A percentile compares a stretch with the other conserved stretches of the same genome.
These are phyloP conservation scores for Yarrowia sp. DNA, from an alignment of 805 yeast genomes.

Conservation along the genomic window DNA sequence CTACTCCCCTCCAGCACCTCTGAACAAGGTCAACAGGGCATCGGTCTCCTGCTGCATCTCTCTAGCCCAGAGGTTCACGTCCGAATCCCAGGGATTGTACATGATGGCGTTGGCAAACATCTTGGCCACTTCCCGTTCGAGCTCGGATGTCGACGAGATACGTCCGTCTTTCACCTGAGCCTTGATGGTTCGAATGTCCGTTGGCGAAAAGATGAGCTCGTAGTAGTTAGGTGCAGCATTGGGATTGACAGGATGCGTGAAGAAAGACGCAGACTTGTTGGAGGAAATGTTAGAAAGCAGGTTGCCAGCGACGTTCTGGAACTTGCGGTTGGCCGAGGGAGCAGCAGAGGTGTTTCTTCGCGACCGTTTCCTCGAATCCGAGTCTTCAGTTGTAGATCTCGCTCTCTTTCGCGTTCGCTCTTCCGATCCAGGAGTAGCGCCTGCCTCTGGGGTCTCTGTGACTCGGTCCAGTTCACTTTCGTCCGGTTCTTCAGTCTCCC, in stretches of 20 bases:
- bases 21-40: slow-evolving; percentile 58
- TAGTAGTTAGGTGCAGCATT: slow-evolving; percentile 75
- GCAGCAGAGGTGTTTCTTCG: slow-evolving; percentile 37
- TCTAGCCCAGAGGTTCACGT: slow-evolving; percentile 64
- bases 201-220: slow-evolving; percentile 65
- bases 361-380: slow-evolving; percentile 21
- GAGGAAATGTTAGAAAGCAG: slow-evolving; percentile 70
- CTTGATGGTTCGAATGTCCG: slow-evolving; percentile 69
- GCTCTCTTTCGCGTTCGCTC: slow-evolving; percentile 26
- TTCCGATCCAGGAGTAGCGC: slow-evolving; percentile 18
- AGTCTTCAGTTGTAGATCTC: slow-evolving; percentile 12
- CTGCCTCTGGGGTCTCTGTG: slow-evolving; percentile 17
- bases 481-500: slow-evolving; percentile 17
- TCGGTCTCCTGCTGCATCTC: slow-evolving; percentile 76
- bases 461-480: slow-evolving; percentile 14
- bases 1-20: slow-evolving; percentile 55
- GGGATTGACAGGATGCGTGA: slow-evolving; percentile 70
- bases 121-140: slow-evolving; percentile 71
- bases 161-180: slow-evolving; percentile 64
- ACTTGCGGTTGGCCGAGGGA: slow-evolving; percentile 55
- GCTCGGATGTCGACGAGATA: slow-evolving; percentile 57
- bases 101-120: slow-evolving; percentile 87
- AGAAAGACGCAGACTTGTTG: slow-evolving; percentile 75
- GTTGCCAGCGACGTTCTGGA: slow-evolving; percentile 67
- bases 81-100: slow-evolving; percentile 74